These are phyloP conservation scores for Globisporangium megalacanthum DNA, from an alignment of 352 stramenopile genomes.

Conservation along the genomic window DNA sequence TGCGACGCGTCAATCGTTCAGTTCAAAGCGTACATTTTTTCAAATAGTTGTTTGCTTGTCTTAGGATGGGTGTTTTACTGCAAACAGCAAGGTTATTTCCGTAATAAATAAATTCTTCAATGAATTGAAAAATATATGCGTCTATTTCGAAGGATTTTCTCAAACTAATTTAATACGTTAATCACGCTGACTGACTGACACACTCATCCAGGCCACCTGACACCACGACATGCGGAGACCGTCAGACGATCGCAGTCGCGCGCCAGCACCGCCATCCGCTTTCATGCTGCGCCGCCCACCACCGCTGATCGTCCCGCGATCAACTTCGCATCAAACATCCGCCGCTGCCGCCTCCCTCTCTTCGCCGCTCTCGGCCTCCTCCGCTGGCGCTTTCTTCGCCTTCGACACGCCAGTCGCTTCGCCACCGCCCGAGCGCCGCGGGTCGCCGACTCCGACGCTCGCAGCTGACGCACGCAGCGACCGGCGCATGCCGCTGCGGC, in stretches of 20 bases:
- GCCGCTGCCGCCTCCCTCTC: neutral
- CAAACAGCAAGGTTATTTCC: too few species aligned
- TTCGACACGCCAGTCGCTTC: conserved; percentile 15
- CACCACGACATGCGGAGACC: too few species aligned
- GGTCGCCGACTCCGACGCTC: neutral
- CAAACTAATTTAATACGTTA: too few species aligned
- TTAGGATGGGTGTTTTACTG: too few species aligned
- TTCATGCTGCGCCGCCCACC: neutral
- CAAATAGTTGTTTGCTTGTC: too few species aligned
- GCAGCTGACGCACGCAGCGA: neutral
- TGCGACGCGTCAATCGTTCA: too few species aligned
- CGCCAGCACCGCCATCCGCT: neutral
- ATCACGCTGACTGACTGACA: too few species aligned
- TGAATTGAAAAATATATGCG: too few species aligned
- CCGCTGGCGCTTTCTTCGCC: conserved; percentile 7
- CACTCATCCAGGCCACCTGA: too few species aligned
- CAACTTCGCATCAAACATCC: neutral
- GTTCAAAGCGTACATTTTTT: too few species aligned
- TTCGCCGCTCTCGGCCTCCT: conserved; percentile 3
- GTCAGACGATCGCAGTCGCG: neutral
- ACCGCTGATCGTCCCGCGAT: neutral
- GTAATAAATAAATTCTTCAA: too few species aligned
- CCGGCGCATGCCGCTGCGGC: neutral
- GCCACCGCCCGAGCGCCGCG: conserved; percentile 1
- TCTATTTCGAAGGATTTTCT: too few species aligned